Percentiles rank a stretch among this genome's conserved stretches.
These are phyloP conservation scores for Pyropia yezoensis DNA, from an alignment of 23 red algal species.

Conservation along the genomic window DNA sequence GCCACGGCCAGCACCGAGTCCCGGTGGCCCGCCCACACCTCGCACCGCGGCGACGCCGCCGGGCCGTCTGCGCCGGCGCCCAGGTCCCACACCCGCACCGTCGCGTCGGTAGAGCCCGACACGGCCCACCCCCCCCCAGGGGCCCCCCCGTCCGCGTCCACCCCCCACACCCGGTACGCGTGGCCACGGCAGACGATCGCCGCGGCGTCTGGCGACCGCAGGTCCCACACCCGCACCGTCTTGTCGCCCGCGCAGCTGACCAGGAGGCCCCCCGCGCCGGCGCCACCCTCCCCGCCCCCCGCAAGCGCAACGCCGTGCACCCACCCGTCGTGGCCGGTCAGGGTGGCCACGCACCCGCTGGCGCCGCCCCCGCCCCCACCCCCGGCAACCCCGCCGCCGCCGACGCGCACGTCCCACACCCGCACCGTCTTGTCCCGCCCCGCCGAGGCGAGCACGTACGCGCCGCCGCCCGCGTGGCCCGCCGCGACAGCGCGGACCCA, in stretches of 20 bases:
- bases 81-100: constrained; percentile 53
- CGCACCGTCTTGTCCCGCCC: constrained; percentile 62
- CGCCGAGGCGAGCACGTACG: constrained; percentile 44
- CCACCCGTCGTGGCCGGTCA: constrained; percentile 53
- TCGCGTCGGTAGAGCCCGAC: constrained; percentile 51
- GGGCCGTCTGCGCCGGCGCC: constrained; percentile 2
- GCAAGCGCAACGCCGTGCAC: constrained; percentile 58
- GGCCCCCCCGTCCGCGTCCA: constrained; percentile 29
- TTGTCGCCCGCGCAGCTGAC: constrained; percentile 68
- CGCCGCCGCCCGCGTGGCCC: constrained; percentile 13
- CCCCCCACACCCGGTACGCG: constrained; percentile 56
- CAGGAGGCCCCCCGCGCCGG: background rate
- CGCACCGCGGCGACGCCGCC: background rate
- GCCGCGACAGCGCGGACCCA: constrained; percentile 50
- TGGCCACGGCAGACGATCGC: constrained; percentile 26
- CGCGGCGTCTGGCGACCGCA: constrained; percentile 24
- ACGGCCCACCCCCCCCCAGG: constrained; percentile 13
- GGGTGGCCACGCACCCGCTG: background rate
- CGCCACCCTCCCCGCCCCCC: background rate
- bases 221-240: constrained; percentile 74
- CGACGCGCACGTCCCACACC: constrained; percentile 60
- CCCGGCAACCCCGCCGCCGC: no score
- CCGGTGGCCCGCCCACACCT: constrained; percentile 45
- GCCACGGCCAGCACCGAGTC: constrained; percentile 42
- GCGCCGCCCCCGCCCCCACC: no score